Evolutionary conservation across 2,329 filamentous ascomycete species (phyloP), one percentile per base, ranked within the genome.

Genomic region (Diplodia corticola): DNA sequence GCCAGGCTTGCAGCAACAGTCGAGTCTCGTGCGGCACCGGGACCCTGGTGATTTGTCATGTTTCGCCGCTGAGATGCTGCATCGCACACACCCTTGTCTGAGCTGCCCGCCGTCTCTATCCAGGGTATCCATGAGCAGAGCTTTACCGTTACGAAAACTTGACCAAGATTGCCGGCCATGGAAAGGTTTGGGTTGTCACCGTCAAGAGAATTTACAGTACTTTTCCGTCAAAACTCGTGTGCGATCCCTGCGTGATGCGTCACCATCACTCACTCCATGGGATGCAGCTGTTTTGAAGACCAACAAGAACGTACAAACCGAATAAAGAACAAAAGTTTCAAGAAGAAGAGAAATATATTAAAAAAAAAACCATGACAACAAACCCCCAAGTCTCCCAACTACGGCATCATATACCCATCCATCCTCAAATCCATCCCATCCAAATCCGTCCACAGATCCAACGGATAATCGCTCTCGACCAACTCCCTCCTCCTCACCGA

Each of bases 391-490:
- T 26, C 2, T 3, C 26, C 30, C 28, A 20, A 33, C 50, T 13
- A 65, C 22, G 63, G 63, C 51, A 65, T 55, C 63, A 65, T 57
- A n/a, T 48, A 65, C 1, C 63, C 63, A 4, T 65, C 53, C 7
- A 33, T 55, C 51, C 33, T 49, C 40, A 65, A 24, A 22, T 65
- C 53, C 24, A 55, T 13, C 2, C 51, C 63, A 17, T 40, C 15
- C 44, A 65, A 22, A 67, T 77, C 73, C 1, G 76, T 77, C 50
- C 71, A 76, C 17, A 78, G 68, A 68, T 77, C 74, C 51, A 78
- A 57, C 53, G 75, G 75, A 67, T 77, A 78, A 64, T 78, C 72
- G 22, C 22, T 40, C 66, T 70, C 66, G 7, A 69, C 66, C 49
- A 63, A 71, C 66, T 74, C 66, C 67, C 72, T 67, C 71, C 71